Conservation (phyloP, 768 basidiomycete genomes). For the Tricholoma bakamatsutake region DNA sequence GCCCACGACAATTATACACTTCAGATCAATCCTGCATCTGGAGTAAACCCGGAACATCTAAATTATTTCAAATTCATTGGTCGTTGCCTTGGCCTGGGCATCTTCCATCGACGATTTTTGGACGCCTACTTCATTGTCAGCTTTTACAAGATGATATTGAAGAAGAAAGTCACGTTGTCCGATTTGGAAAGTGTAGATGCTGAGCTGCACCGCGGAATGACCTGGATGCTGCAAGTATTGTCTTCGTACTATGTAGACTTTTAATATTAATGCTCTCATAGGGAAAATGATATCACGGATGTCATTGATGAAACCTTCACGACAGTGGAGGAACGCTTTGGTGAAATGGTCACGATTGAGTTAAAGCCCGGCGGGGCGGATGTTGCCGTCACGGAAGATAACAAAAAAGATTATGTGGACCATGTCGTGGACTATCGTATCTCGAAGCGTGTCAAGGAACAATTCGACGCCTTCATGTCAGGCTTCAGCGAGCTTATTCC, state of each 20-base stretch:
- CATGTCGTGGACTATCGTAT: conserved; percentile 95
- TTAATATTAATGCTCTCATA: conserved; percentile 23
- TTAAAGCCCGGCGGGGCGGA: conserved; percentile 86
- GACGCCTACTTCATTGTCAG: conserved; percentile 99
- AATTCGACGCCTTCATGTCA: conserved; percentile 99
- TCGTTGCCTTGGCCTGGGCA: conserved; percentile 88
- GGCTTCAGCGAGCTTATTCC: conserved; percentile 99
- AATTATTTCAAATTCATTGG: conserved; percentile 99
- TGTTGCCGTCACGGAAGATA: conserved; percentile 87
- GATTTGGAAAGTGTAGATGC: conserved; percentile 97
- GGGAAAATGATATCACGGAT: conserved; percentile 97
- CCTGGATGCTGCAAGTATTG: conserved; percentile 93
- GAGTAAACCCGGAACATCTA: conserved; percentile 97
- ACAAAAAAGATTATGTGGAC: conserved; percentile 99
- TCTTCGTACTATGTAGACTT: neutral
- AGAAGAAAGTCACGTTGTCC: conserved; percentile 91
- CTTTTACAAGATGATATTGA: conserved; percentile 99
- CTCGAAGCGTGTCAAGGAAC: conserved; percentile 94
- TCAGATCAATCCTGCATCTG: conserved; percentile 97
- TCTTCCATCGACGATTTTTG: conserved; percentile 98
- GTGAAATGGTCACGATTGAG: conserved; percentile 96
- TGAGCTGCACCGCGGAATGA: conserved; percentile 89
- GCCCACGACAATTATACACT: conserved; percentile 99
- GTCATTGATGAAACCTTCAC: conserved; percentile 98
- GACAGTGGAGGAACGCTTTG: conserved; percentile 95